Percentiles rank a stretch among this genome's conserved stretches.
phyloP scores from a whole-genome alignment of 306 rosid genomes.

The Ammopiptanthus mongolicus region DNA sequence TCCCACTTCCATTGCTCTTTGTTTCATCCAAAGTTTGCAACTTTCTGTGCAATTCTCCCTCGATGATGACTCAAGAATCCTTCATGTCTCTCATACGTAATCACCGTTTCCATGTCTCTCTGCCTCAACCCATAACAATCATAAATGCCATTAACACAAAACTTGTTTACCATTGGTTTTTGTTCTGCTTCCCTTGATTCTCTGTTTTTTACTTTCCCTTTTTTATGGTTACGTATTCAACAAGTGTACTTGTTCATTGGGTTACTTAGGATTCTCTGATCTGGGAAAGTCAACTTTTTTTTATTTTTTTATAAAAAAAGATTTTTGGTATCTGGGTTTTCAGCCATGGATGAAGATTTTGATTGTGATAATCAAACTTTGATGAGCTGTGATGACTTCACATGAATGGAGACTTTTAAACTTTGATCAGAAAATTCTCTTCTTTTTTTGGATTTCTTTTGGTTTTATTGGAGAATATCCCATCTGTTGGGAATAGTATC shows the following conservation, averaged over 20 bases:
- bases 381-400: slow-evolving; percentile 30
- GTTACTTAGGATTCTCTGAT: slow-evolving; percentile 26
- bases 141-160: slow-evolving; percentile 41
- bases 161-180: slow-evolving; percentile 17
- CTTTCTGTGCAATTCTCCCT: slow-evolving; percentile 31
- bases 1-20: slow-evolving; percentile 26
- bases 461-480: slow-evolving; percentile 49
- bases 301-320: neutral
- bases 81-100: slow-evolving; percentile 52
- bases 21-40: slow-evolving; percentile 29
- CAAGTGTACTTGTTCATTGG: slow-evolving; percentile 30
- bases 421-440: slow-evolving; percentile 32
- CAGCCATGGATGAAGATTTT: slow-evolving; percentile 25
- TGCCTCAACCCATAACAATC: slow-evolving; percentile 49
- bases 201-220: neutral
- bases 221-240: slow-evolving; percentile 29
- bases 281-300: slow-evolving; percentile 22
- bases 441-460: slow-evolving; percentile 34
- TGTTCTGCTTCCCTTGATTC: slow-evolving; percentile 30
- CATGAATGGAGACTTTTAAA: slow-evolving; percentile 25
- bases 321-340: slow-evolving; percentile 32
- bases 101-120: slow-evolving; percentile 41
- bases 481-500: slow-evolving; percentile 38
- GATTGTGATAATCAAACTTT: slow-evolving; percentile 35
- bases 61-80: slow-evolving; percentile 49